Base-by-base conservation (phyloP, 257 asterid species). In the Cinchona pubescens region DNA sequence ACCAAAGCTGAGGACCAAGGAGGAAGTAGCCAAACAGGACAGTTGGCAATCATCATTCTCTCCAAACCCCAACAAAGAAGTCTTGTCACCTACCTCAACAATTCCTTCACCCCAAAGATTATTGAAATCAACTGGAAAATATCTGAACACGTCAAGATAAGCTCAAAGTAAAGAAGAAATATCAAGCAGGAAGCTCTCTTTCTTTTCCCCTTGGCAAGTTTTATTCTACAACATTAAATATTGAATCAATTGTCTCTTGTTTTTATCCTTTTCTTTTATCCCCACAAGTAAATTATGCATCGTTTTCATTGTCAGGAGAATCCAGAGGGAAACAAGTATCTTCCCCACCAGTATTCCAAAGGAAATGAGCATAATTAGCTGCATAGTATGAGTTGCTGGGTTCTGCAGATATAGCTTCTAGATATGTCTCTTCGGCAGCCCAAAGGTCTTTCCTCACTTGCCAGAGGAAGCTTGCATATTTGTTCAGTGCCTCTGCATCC, bases 291-390 rank as follows among this genome's bases (percentile, higher is more conserved):
- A 67, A 18, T 79, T 76, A 86, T 46, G 37, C 46, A 58, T 87
- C 85, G 0, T 53, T 43, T 59, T 68, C 73, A n/a, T 87, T 45
- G 35, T 84, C 89, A 2, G 87, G 82, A 59, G 88, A 80, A 82
- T 42, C 42, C 5, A 92, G 87, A 65, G 98, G 96, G 77, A 80
- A 92, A 83, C 98, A 95, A n/a, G 99, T 95, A 69, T 92, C 99
- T 75, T 95, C 99, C 0, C 93, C 99, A 21, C 99, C 99, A 4
- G 98, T 95, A 79, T 77, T 95, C 97, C 97, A 95, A 21, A 95
- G 78, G 75, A 95, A 95, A 86, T 92, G 86, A 21, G 99, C 99
- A 67, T 95, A 95, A 76, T 86, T 87, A 73, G 91, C 93, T 15
- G 97, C 93, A 46, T 92, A 95, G 77, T 69, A 90, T 12, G 96